Evolutionary conservation across 2,329 filamentous ascomycete species (phyloP).

Genomic region (Botryotinia calthae): DNA sequence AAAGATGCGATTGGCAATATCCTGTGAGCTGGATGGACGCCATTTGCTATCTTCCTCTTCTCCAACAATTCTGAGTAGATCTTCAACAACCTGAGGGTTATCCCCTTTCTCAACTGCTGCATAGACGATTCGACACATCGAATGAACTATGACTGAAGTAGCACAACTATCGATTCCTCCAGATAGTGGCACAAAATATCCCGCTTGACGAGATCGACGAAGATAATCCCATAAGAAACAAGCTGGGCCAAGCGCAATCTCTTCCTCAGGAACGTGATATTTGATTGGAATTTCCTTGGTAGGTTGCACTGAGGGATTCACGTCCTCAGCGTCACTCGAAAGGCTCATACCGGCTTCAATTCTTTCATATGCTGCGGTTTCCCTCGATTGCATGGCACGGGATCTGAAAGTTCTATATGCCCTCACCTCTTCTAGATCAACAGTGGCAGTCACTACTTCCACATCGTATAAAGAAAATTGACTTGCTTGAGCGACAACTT

Average conservation of each 20-base stretch:
- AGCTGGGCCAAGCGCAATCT: conserved; percentile 18
- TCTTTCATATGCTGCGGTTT: conserved; percentile 42
- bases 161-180: conserved; percentile 21
- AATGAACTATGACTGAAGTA: conserved; percentile 19
- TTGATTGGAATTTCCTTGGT: conserved; percentile 13
- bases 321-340: conserved; percentile 42
- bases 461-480: conserved; percentile 50
- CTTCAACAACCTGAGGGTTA: conserved; percentile 49
- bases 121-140: conserved; percentile 51
- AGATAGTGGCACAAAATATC: conserved; percentile 21
- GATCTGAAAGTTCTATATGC: conserved; percentile 47
- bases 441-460: conserved; percentile 63
- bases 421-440: conserved; percentile 70
- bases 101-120: conserved; percentile 50
- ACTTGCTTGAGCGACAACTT: conserved; percentile 57
- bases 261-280: conserved; percentile 19
- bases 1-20: conserved; percentile 58
- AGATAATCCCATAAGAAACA: conserved; percentile 21
- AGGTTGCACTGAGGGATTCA: conserved; percentile 44
- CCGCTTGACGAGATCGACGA: conserved; percentile 13
- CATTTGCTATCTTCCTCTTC: conserved; percentile 47
- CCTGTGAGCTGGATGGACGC: conserved; percentile 45
- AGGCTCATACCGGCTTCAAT: conserved; percentile 45
- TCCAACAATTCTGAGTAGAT: conserved; percentile 51
- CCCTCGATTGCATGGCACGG: conserved; percentile 26